These are phyloP conservation scores for Mycosarcoma mackinlayi DNA, from an alignment of 1,284 basidiomycete genomes.

Conservation along the genomic window DNA sequence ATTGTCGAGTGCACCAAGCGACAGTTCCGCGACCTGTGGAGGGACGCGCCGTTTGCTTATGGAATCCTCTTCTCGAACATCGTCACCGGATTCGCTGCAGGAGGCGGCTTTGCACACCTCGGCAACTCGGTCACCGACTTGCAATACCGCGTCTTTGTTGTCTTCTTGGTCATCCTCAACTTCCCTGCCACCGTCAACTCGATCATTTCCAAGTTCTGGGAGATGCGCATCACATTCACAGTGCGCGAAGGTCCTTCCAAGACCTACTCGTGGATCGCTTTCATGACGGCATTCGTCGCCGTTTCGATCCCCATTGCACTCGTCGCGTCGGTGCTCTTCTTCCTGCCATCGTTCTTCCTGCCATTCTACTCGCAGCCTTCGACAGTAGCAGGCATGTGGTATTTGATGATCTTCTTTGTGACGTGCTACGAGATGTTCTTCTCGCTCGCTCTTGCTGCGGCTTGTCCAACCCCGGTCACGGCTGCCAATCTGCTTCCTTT, in stretches of 20 bases:
- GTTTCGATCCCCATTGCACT: constrained; percentile 57
- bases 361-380: constrained; percentile 51
- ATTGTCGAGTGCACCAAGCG: constrained; percentile 73
- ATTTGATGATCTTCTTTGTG: constrained; percentile 56
- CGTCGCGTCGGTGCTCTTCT: constrained; percentile 62
- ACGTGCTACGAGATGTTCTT: constrained; percentile 60
- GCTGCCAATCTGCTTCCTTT: constrained; percentile 65
- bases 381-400: constrained; percentile 59
- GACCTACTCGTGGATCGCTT: constrained; percentile 55
- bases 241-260: constrained; percentile 54
- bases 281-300: constrained; percentile 52
- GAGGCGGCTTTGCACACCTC: constrained; percentile 48
- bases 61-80: constrained; percentile 75
- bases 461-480: constrained; percentile 61
- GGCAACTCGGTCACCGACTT: constrained; percentile 31
- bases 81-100: constrained; percentile 64
- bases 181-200: constrained; percentile 56
- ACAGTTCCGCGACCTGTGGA: constrained; percentile 74
- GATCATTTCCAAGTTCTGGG: constrained; percentile 59
- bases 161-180: constrained; percentile 54
- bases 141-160: constrained; percentile 45
- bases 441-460: constrained; percentile 59
- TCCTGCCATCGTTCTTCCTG: constrained; percentile 62
- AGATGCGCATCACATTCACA: constrained; percentile 53
- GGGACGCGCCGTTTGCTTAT: constrained; percentile 79